These are phyloP conservation scores for Leishmania martiniquensis DNA, from an alignment of 208 protist genomes.

Conservation along the genomic window DNA sequence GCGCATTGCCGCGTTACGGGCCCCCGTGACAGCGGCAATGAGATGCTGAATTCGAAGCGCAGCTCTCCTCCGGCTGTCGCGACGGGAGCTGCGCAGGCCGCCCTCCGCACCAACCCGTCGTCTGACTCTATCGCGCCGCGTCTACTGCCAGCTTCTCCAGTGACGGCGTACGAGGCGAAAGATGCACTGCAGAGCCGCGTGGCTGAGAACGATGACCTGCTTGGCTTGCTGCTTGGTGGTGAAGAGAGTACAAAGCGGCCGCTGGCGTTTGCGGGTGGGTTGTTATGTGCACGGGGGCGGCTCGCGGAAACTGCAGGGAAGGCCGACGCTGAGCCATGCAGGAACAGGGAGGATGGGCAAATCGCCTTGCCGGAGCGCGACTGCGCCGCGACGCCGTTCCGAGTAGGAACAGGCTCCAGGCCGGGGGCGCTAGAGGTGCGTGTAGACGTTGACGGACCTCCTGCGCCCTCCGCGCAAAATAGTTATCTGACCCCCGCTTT, in stretches of 20 bases:
- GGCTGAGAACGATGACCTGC: conserved; percentile 36
- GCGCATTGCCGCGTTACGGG: not conserved
- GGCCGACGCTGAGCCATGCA: not conserved
- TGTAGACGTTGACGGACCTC: not conserved
- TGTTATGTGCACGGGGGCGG: not conserved
- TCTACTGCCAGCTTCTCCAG: not conserved
- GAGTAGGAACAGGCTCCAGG: not conserved
- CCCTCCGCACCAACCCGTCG: not conserved
- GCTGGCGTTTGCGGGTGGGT: not conserved
- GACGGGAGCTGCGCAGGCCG: not conserved
- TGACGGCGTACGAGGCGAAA: not conserved
- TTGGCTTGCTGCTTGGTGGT: conserved; percentile 27
- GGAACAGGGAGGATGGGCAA: not conserved
- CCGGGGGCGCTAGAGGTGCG: not conserved
- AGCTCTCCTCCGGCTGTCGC: not conserved
- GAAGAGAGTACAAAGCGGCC: not conserved
- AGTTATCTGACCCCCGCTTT: not conserved
- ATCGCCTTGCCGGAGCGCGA: not conserved
- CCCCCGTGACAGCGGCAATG: not conserved
- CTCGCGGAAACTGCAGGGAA: not conserved
- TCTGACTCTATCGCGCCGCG: not conserved
- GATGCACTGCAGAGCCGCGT: conserved; percentile 30
- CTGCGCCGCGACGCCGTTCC: not conserved
- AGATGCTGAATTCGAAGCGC: not conserved
- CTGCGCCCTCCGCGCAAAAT: not conserved